A percentile compares a stretch with the other conserved stretches of the same genome.
These are phyloP conservation scores for Encephalitozoon hellem DNA, from an alignment of 371 early-diverging fungal species.

Conservation along the genomic window DNA sequence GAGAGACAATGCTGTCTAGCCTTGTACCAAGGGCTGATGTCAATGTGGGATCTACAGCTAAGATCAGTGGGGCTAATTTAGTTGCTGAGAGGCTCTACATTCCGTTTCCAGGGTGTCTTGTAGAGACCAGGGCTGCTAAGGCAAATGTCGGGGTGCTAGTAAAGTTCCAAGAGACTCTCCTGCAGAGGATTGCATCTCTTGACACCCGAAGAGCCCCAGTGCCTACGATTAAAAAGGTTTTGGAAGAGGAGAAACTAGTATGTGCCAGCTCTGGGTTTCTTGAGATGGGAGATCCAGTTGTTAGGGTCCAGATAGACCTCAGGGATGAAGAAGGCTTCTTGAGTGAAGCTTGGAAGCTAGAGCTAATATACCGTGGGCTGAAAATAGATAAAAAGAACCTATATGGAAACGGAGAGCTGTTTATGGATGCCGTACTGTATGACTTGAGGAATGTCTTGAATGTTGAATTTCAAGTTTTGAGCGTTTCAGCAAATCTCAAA, in stretches of 20 bases:
- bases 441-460: background rate
- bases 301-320: background rate
- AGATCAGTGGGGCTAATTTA: background rate
- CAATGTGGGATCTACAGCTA: background rate
- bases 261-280: background rate
- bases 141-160: background rate
- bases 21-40: background rate
- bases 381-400: background rate
- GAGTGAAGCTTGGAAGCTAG: background rate
- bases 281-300: background rate
- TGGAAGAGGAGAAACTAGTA: background rate
- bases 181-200: background rate
- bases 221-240: background rate
- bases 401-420: background rate
- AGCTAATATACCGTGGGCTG: background rate
- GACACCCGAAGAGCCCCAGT: background rate
- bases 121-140: background rate
- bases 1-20: background rate
- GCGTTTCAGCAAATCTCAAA: background rate
- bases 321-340: background rate
- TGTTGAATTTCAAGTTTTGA: background rate
- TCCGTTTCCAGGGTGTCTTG: background rate
- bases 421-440: conserved; percentile 1
- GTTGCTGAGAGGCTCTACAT: background rate
- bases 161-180: background rate